phyloP scores from a whole-genome alignment of 208 protist species.

The Lotmaria passim region DNA sequence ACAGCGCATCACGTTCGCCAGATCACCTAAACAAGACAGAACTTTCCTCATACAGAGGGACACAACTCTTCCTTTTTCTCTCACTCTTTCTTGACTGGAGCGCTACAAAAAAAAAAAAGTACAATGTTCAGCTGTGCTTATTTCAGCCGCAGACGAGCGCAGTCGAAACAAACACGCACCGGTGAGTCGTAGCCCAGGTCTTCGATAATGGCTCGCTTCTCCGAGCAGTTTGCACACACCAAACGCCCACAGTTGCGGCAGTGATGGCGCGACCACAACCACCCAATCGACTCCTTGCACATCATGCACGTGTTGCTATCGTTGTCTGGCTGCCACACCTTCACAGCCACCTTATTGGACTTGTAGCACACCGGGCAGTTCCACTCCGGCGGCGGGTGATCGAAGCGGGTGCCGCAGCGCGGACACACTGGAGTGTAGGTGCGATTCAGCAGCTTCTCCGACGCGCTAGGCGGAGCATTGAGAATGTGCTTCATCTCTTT shows the following conservation, averaged over 20 bases:
- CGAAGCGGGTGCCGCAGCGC: slow-evolving; percentile 57
- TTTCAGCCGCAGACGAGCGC: slow-evolving; percentile 25
- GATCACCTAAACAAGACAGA: no score
- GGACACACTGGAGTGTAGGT: slow-evolving; percentile 82
- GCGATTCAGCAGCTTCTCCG: slow-evolving; percentile 54
- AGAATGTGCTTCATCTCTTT: slow-evolving; percentile 54
- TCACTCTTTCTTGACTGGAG: no score
- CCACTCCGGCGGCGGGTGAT: slow-evolving; percentile 67
- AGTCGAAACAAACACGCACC: slow-evolving; percentile 86
- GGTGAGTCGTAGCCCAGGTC: slow-evolving; percentile 64
- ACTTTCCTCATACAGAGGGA: no score
- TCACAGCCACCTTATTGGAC: slow-evolving; percentile 37
- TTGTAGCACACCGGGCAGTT: slow-evolving; percentile 73
- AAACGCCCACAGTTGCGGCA: slow-evolving; percentile 86
- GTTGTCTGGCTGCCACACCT: slow-evolving; percentile 86
- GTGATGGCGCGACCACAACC: slow-evolving; percentile 88
- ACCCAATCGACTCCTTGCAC: slow-evolving; percentile 63
- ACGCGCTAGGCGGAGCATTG: slow-evolving; percentile 59
- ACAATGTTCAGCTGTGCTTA: no score
- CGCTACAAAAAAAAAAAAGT: slow-evolving; percentile 3
- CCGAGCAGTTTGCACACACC: slow-evolving; percentile 71
- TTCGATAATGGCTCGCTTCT: slow-evolving; percentile 55
- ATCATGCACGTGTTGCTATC: slow-evolving; percentile 63
- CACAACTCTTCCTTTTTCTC: no score
- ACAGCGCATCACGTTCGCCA: no score